A percentile compares a stretch with the other conserved stretches of the same genome.
Conservation (phyloP, 208 protist genomes). For the Crithidia sp. region DNA sequence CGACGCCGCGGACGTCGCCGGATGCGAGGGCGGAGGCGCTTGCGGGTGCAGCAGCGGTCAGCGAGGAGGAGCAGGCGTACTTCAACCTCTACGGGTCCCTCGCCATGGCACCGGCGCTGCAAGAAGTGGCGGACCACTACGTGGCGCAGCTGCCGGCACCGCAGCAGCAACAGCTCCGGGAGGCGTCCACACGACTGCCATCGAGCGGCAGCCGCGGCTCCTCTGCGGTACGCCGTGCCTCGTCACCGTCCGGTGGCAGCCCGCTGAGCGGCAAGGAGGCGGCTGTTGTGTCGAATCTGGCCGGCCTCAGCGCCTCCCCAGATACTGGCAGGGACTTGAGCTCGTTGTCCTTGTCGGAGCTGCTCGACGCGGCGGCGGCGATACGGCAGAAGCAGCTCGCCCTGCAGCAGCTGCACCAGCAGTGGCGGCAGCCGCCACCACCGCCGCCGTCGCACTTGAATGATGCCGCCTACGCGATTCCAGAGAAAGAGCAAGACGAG, state of each 20-base stretch:
- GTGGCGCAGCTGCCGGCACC: slow-evolving; percentile 22
- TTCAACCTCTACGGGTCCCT: slow-evolving; percentile 18
- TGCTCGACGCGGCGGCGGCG: slow-evolving; percentile 73
- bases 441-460: not conserved
- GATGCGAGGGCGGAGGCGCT: not conserved
- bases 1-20: slow-evolving; percentile 22
- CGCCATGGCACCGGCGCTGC: slow-evolving; percentile 13
- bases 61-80: slow-evolving; percentile 29
- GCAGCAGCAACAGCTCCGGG: slow-evolving; percentile 35
- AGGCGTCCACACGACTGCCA: slow-evolving; percentile 22
- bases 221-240: not conserved
- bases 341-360: slow-evolving; percentile 62
- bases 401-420: slow-evolving; percentile 55
- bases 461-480: too few species aligned
- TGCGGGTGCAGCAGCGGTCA: not conserved
- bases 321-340: slow-evolving; percentile 38
- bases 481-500: too few species aligned
- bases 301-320: slow-evolving; percentile 7
- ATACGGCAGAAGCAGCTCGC: slow-evolving; percentile 62
- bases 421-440: slow-evolving; percentile 20
- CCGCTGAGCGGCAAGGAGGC: not conserved
- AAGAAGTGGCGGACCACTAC: slow-evolving; percentile 34
- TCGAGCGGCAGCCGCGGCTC: slow-evolving; percentile 24
- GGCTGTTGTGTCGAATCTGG: not conserved
- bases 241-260: not conserved